Base-by-base conservation (phyloP, 257 asterid species). In the Thymus quinquecostatus region DNA sequence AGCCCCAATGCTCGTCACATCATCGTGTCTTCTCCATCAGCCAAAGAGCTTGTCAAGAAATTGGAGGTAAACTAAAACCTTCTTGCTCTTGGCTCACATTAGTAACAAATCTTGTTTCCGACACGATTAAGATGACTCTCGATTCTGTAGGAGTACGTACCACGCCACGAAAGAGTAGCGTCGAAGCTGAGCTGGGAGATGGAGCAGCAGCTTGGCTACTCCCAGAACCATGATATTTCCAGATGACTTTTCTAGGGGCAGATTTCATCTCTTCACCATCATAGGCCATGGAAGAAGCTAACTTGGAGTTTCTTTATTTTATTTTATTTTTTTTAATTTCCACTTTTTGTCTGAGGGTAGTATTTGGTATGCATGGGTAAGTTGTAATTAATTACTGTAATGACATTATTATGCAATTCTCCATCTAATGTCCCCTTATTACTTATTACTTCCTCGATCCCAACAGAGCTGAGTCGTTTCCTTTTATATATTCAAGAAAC, bases 11-110 rank as follows among this genome's bases (percentile, higher is more conserved):
- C 98, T 69, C 97, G 97, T 4, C 90, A 93, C 68, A 93, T 93
- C 67, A 87, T 93, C 58, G 86, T 93, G 2, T 93, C 98, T 43
- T 97, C 98, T n/a, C 91, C 97, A 21, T 85, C 96, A 13, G 82
- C 96, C 33, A 84, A 64, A 77, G 96, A 93, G 69, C 87, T 93
- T 41, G 96, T 93, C 83, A 86, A 84, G 84, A 88, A 90, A 76
- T 66, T 93, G 81, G 98, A 93, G 97, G 98, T 90, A 58, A 54
- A 29, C 21, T 21, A 21, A 21, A 21, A 38, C 6, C 44, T 38
- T 38, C 44, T 6, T 38, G 6, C 44, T 38, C 13, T 45, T 45
- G 51, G 10, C 51, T 45, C 51, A 45, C 13, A 45, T 10, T 45
- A 45, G n/a, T 45, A 45, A 8, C 8, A 48, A 48, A 54, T 28